These are phyloP conservation scores for Rusavskia elegans DNA, from an alignment of 495 filamentous ascomycete genomes.

Conservation along the genomic window DNA sequence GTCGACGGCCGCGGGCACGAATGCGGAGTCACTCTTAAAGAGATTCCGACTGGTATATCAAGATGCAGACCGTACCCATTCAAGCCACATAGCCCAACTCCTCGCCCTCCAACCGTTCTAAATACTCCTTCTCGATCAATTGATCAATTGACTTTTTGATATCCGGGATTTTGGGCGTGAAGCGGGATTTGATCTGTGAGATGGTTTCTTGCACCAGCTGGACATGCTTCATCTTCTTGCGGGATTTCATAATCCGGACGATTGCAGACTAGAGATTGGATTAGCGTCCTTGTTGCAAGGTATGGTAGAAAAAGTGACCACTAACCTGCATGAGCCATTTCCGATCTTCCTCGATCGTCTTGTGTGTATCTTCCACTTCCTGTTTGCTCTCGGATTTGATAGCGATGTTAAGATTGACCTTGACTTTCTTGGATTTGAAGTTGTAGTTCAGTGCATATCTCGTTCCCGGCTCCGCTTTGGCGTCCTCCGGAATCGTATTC, in stretches of 20 bases:
- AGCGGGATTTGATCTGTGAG: slow-evolving; percentile 82
- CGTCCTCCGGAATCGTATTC: slow-evolving; percentile 46
- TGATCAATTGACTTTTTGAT: slow-evolving; percentile 99
- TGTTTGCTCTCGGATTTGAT: slow-evolving; percentile 92
- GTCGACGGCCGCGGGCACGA: too few relatives aligned
- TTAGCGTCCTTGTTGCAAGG: slow-evolving; percentile 10
- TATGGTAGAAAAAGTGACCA: slow-evolving; percentile 4
- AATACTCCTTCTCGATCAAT: slow-evolving; percentile 96
- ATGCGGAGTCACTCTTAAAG: too few relatives aligned
- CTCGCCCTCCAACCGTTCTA: slow-evolving; percentile 75
- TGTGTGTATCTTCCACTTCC: slow-evolving; percentile 92
- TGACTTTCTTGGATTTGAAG: slow-evolving; percentile 95
- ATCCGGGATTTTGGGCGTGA: slow-evolving; percentile 79
- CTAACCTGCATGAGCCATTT: slow-evolving; percentile 92
- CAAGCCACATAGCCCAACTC: slow-evolving; percentile 83
- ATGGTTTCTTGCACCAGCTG: slow-evolving; percentile 89
- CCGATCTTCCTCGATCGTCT: slow-evolving; percentile 96
- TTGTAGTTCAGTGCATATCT: slow-evolving; percentile 72
- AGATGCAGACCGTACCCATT: too few relatives aligned
- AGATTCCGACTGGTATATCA: too few relatives aligned
- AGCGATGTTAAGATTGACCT: slow-evolving; percentile 86
- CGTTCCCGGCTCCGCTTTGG: slow-evolving; percentile 60
- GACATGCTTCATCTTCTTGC: slow-evolving; percentile 95
- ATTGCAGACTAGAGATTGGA: slow-evolving; percentile 62
- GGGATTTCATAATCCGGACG: slow-evolving; percentile 98